Conservation (phyloP, 139 green algal species). For the Micractinium conductrix region DNA sequence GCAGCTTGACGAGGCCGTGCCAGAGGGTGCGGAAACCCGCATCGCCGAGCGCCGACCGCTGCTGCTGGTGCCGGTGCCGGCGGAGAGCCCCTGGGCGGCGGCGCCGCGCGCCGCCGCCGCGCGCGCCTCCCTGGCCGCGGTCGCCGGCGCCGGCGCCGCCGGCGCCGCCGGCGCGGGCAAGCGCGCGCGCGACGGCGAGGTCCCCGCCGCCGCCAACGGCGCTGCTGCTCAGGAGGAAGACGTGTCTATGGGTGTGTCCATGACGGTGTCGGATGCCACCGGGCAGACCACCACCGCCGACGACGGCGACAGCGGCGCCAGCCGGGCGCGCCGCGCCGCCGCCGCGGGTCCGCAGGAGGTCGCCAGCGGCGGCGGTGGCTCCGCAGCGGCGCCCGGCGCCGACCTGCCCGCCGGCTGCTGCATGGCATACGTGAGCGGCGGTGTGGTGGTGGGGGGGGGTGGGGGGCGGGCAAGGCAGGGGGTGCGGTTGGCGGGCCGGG, state of each 20-base stretch:
- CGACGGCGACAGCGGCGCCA: constrained; percentile 5
- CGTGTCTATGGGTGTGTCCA: constrained; percentile 7
- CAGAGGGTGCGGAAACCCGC: neutral
- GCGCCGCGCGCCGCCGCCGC: constrained; percentile 4
- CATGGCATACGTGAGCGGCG: constrained; percentile 60
- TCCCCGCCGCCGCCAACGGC: neutral
- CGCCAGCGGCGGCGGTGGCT: neutral
- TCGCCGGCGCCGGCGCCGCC: neutral
- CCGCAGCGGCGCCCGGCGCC: neutral
- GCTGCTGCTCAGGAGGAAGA: neutral
- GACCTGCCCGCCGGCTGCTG: constrained; percentile 54
- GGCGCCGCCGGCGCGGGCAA: constrained; percentile 19
- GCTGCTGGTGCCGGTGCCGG: constrained; percentile 49
- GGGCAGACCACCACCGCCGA: neutral
- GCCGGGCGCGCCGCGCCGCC: neutral
- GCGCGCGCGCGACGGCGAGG: constrained; percentile 19
- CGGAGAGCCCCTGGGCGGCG: constrained; percentile 51
- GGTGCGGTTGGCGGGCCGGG: neutral
- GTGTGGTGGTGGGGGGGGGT: no score
- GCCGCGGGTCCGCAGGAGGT: neutral
- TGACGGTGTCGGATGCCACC: constrained; percentile 34
- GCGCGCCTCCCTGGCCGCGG: constrained; percentile 11
- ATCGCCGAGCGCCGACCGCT: constrained; percentile 40
- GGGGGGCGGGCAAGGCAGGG: no score
- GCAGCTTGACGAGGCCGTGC: no score